Evolutionary conservation across 2,329 filamentous ascomycete species (phyloP).

Genomic region (Aspergillus clavatus): DNA sequence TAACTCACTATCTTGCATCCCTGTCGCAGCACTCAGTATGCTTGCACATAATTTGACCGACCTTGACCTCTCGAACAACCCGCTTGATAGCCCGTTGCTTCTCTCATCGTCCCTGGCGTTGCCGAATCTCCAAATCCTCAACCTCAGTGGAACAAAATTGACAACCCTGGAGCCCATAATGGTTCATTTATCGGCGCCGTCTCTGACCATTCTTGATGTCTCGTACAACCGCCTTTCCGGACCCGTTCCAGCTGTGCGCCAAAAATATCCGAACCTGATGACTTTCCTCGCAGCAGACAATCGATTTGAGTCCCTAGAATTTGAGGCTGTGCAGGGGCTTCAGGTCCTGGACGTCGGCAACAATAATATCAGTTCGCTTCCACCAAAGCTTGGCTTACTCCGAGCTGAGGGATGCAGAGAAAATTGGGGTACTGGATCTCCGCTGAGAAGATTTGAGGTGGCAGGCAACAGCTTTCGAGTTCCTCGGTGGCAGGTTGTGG

Average conservation of each 20-base stretch:
- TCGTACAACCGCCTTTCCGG: slow-evolving; percentile 74
- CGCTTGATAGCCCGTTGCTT: slow-evolving; percentile 61
- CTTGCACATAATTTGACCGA: slow-evolving; percentile 66
- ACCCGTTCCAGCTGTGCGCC: slow-evolving; percentile 60
- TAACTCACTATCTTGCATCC: slow-evolving; percentile 69
- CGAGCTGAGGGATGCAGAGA: slow-evolving; percentile 49
- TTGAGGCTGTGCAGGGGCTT: slow-evolving; percentile 68
- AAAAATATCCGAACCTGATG: slow-evolving; percentile 64
- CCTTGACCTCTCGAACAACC: slow-evolving; percentile 71
- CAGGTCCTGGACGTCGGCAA: slow-evolving; percentile 73
- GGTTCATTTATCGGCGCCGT: slow-evolving; percentile 64
- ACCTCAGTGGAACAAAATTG: slow-evolving; percentile 69
- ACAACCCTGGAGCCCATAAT: slow-evolving; percentile 64
- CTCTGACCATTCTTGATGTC: slow-evolving; percentile 71
- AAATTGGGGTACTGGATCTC: slow-evolving; percentile 43
- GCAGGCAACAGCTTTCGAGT: slow-evolving; percentile 83
- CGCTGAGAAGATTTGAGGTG: slow-evolving; percentile 65
- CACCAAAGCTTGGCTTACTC: slow-evolving; percentile 74
- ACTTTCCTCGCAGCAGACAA: slow-evolving; percentile 76
- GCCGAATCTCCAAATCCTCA: slow-evolving; percentile 70
- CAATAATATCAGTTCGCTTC: slow-evolving; percentile 78
- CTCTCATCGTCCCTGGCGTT: slow-evolving; percentile 64
- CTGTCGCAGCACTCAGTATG: slow-evolving; percentile 61
- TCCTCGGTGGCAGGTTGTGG: slow-evolving; percentile 75
- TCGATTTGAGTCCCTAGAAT: slow-evolving; percentile 65